Evolutionary conservation across 768 basidiomycete genomes (phyloP), one percentile per base, ranked within the genome.

Genomic region (Serendipita sp.): DNA sequence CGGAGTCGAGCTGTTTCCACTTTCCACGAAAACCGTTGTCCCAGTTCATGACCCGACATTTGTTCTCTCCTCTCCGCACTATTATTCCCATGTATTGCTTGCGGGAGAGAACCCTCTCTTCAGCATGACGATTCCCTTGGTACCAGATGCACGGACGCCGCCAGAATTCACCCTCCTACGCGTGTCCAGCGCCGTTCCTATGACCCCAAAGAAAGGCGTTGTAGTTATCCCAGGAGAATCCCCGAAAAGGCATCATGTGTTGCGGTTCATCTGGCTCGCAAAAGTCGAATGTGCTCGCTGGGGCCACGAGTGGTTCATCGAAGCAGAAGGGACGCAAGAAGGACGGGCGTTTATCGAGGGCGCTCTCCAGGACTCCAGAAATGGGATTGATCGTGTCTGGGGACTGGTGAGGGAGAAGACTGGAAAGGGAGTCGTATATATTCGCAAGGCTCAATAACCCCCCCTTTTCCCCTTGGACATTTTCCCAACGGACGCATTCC

Each of bases 231-330:
- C 20, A 11, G 33, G 24, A 31, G 53, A 58, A 61, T 28, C 16
- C 20, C 64, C 22, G 48, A 43, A 56, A 22, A 44, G 22, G 63
- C 53, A 28, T 28, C 22, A 81, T 26, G 86, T 81, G 62, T 80
- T 78, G 67, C 81, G 78, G 67, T 81, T 80, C 67, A 77, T 78
- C 64, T 90, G 88, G 88, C 76, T 82, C 3, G 85, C 82, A 34
- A 74, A 76, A 38, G 72, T 82, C 20, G 16, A 73, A 24, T 74
- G 64, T 73, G 73, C 62, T 72, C 70, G 34, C 68, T 86, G 88
- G 83, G 74, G 78, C 33, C 84, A 84, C 7, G 85, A 89, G 65
- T 89, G 88, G 87, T 74, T 87, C 14, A 74, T 90, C n/a, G 85
- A 90, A 71, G 83, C 81, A 1, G 85, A 87, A 61, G 88, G 87